These are phyloP conservation scores for Lentinula detonsa DNA, from an alignment of 768 basidiomycete genomes.

Conservation along the genomic window DNA sequence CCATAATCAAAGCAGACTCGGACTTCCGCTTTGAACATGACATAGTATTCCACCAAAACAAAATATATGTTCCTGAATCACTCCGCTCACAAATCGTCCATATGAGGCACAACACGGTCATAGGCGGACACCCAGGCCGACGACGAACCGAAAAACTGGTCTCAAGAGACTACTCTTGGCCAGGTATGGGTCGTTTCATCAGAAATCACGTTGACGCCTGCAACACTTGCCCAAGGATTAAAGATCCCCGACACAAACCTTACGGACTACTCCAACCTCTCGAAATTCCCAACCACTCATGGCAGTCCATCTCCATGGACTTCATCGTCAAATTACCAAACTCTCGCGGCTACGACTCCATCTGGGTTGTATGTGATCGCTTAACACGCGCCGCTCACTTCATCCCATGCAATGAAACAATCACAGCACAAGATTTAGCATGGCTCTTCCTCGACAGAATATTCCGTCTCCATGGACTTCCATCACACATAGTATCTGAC, in stretches of 20 bases:
- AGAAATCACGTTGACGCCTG: conserved; percentile 27
- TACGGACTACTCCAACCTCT: conserved; percentile 31
- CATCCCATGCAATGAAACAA: conserved; percentile 24
- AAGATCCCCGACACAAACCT: conserved; percentile 25
- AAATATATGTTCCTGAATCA: conserved; percentile 24
- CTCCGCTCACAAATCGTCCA: conserved; percentile 23
- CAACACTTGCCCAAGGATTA: conserved; percentile 24
- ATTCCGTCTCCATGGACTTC: conserved; percentile 28
- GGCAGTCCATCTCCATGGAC: too few species aligned
- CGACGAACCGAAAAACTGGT: conserved; percentile 25
- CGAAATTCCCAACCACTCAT: conserved; percentile 16
- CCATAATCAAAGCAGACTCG: conserved; percentile 9
- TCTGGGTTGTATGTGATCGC: conserved; percentile 23
- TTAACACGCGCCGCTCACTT: conserved; percentile 38
- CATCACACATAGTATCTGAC: conserved; percentile 25
- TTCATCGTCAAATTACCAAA: too few species aligned
- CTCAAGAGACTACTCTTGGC: conserved; percentile 35
- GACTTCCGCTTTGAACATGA: conserved; percentile 8
- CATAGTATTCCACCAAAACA: conserved; percentile 18
- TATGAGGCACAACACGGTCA: conserved; percentile 27
- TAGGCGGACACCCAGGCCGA: conserved; percentile 36
- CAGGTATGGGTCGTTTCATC: conserved; percentile 13
- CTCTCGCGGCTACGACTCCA: too few species aligned
- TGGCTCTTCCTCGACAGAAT: conserved; percentile 28
- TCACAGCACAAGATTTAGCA: conserved; percentile 16